Evolutionary conservation across 2,329 filamentous ascomycete species (phyloP).

Genomic region (Rhinocladiella similis): DNA sequence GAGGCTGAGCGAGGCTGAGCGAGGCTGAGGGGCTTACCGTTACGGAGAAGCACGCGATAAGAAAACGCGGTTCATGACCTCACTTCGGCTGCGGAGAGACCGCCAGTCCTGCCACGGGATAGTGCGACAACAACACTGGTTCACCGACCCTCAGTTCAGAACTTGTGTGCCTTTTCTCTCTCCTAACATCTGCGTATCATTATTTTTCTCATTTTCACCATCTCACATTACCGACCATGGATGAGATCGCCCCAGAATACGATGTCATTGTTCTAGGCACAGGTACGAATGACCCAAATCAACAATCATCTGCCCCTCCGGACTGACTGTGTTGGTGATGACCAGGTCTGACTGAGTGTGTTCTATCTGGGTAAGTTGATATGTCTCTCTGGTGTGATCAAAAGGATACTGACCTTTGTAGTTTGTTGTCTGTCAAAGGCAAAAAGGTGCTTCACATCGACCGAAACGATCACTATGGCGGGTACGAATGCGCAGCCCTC

Average conservation of each 20-base stretch:
- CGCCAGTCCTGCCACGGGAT: constrained; percentile 3
- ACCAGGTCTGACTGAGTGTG: constrained; percentile 93
- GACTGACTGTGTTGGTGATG: constrained; percentile 33
- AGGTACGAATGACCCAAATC: constrained; percentile 57
- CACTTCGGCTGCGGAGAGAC: not conserved
- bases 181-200: not conserved
- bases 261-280: constrained; percentile 98
- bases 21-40: too few relatives aligned
- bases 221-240: constrained; percentile 63
- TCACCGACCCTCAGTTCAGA: constrained; percentile 16
- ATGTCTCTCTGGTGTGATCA: not conserved
- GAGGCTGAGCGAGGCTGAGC: constrained; percentile 1
- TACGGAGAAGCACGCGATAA: not conserved
- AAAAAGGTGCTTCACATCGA: constrained; percentile 99
- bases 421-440: constrained; percentile 95
- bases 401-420: constrained; percentile 36
- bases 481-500: constrained; percentile 59
- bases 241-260: constrained; percentile 97
- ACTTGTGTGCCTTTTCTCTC: not conserved
- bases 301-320: constrained; percentile 32
- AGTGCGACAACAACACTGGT: constrained; percentile 8
- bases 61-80: not conserved
- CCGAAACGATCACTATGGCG: constrained; percentile 97
- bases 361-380: constrained; percentile 83
- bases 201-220: not conserved